These are phyloP conservation scores for Botrytis tulipae DNA, from an alignment of 2,329 filamentous ascomycete genomes.

Conservation along the genomic window DNA sequence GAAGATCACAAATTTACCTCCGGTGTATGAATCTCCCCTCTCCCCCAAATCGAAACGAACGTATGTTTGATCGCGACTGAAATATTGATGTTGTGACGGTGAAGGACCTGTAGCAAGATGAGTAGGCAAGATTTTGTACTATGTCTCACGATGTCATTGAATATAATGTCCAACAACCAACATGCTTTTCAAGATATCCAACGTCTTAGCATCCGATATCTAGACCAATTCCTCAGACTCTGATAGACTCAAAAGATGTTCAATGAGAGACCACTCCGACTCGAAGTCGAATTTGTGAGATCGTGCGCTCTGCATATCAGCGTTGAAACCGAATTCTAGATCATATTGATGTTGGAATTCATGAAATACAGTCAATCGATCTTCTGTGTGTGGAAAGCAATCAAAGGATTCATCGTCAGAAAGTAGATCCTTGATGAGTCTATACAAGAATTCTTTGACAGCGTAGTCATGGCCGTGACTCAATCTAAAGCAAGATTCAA, in stretches of 20 bases:
- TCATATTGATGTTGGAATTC: conserved; percentile 33
- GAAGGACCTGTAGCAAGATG: not conserved
- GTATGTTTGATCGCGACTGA: not conserved
- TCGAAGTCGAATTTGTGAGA: conserved; percentile 10
- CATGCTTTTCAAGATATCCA: conserved; percentile 8
- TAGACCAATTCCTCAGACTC: not conserved
- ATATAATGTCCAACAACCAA: not conserved
- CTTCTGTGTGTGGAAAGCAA: conserved; percentile 21
- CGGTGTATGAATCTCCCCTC: not conserved
- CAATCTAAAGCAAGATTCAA: conserved; percentile 28
- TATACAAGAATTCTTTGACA: conserved; percentile 29
- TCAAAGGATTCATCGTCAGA: conserved; percentile 23
- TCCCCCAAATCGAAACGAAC: not conserved
- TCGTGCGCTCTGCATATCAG: conserved; percentile 4
- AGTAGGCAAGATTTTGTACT: no score
- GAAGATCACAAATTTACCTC: not conserved
- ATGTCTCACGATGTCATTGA: not conserved
- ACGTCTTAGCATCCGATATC: not conserved
- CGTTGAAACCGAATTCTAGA: conserved; percentile 29
- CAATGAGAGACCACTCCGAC: conserved; percentile 13
- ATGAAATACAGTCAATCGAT: conserved; percentile 19
- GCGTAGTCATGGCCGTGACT: not conserved
- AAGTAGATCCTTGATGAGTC: conserved; percentile 30
- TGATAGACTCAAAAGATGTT: not conserved
- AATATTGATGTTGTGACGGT: not conserved